A percentile compares a stretch with the other conserved stretches of the same genome.
Conservation (phyloP, 768 basidiomycete genomes). For the Harrya chromipes region DNA sequence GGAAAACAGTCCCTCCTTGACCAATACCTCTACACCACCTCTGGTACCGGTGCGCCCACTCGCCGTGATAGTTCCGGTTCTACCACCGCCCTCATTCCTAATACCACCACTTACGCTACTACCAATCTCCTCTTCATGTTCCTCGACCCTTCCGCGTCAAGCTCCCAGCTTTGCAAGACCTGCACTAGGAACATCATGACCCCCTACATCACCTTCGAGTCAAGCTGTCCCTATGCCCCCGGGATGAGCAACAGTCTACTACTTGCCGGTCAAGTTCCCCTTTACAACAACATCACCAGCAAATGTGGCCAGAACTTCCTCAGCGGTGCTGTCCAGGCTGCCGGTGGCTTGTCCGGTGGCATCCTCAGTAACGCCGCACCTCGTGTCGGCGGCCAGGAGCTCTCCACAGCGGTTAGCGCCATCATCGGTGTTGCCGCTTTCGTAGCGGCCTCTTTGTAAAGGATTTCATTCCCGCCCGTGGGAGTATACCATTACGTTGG, state of each 20-base stretch:
- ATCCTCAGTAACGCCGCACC: slow-evolving; percentile 31
- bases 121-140: slow-evolving; percentile 82
- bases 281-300: slow-evolving; percentile 59
- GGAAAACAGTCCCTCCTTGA: slow-evolving; percentile 13
- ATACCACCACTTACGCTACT: slow-evolving; percentile 49
- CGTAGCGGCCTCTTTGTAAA: slow-evolving; percentile 29
- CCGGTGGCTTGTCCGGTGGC: slow-evolving; percentile 51
- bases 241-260: slow-evolving; percentile 66
- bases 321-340: slow-evolving; percentile 61
- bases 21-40: slow-evolving; percentile 25
- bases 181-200: slow-evolving; percentile 80
- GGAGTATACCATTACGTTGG: slow-evolving; percentile 16
- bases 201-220: slow-evolving; percentile 76
- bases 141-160: slow-evolving; percentile 50
- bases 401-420: slow-evolving; percentile 29
- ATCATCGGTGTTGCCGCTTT: slow-evolving; percentile 35
- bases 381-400: slow-evolving; percentile 21
- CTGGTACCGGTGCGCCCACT: slow-evolving; percentile 14
- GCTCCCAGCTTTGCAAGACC: slow-evolving; percentile 65
- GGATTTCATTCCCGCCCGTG: background rate
- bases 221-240: slow-evolving; percentile 65
- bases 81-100: slow-evolving; percentile 41
- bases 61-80: slow-evolving; percentile 27
- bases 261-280: slow-evolving; percentile 56
- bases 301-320: slow-evolving; percentile 77